Evolutionary conservation across 75 land plant species (phyloP), one percentile per base, ranked within the genome.

Genomic region (Picea glauca): DNA sequence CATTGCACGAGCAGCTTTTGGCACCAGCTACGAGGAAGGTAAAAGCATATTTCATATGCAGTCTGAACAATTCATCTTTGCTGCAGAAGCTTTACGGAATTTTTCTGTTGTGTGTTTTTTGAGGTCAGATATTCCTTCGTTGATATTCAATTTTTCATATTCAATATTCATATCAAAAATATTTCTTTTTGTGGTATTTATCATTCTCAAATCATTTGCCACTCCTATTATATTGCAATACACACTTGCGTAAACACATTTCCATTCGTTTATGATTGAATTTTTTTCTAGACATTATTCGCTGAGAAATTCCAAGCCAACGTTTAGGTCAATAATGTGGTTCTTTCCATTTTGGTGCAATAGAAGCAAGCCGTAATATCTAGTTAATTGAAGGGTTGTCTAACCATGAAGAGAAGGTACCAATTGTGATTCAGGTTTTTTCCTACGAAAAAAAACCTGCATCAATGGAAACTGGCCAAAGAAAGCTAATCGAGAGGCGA

Each of bases 1-100:
- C 17, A 87, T 96, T 68, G 90, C 96, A 5, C 80, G 86, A 46
- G 84, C 96, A 32, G 88, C 96, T 46, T 91, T 95, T 76, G 93
- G 98, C 3, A 91, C 92, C 35, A 85, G 72, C 64, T 91, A 83
- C 38, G 84, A 93, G 59, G 87, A 88, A 80, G 98, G 93, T 75
- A 88, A 74, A 73, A 60, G 60, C 67, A 81, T 90, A 8, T 90
- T 90, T 78, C 50, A 85, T n/a, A 81, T 88, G 32, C 87, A 81
- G 74, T 31, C 21, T 13, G 88, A 90, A 65, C 88, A 82, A 76
- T 79, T 72, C 43, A 64, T 76, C 12, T 86, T 90, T 54, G 59
- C 80, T 1, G 72, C 76, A 18, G 57, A 86, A 23, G 57, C 74
- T 13, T n/a, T 56, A 0, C 73, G 65, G 32, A 59, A 57, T 60